Base-by-base conservation (phyloP, 1,139 yeast species). In the Casaregolazyma suthepensis region DNA sequence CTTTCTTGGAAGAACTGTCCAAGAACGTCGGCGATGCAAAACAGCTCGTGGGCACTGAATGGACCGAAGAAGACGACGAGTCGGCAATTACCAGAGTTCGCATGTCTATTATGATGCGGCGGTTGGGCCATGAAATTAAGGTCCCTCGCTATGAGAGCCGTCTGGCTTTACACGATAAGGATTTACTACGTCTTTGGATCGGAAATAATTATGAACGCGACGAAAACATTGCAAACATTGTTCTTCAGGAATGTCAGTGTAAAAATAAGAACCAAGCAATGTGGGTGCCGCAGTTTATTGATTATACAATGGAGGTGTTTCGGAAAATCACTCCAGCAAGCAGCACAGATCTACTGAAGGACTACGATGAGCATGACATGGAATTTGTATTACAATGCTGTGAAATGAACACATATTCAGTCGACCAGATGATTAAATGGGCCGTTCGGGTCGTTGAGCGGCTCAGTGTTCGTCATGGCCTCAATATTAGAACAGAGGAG, bases 371-470 rank as follows among this genome's bases (percentile, higher is more conserved):
- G 20, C 44, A 61, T 31, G 66, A 63, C 53, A 53, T 54, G 35
- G 66, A 63, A 37, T 63, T 60, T 50, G 50, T 62, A 7, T 50
- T 60, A 6, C 63, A 63, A 55, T 65, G 61, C 51, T 61, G 64
- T 43, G 54, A 56, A 4, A 52, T 56, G 52, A 63, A 63, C 51
- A 53, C 58, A 49, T 63, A 60, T 46, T 54, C 57, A 48, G 51
- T 58, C 19, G 45, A 45, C 35, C 26, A 46, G 22, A 18, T 43
- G 26, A 13, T 54, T 19, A 40, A 38, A 38, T 52, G 54, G 54
- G 31, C 43, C n/a, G 35, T 48, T 38, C 13, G 43, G 15, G 43
- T 48, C 6, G 19, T 52, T n/a, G 26, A 43, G 46, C 35, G 46
- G 6, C 46, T 31, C n/a, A 46, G 47, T 29, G 18, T 20, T 13